phyloP scores from a whole-genome alignment of 2,329 filamentous ascomycete species.

The Calonectria hawksworthii region DNA sequence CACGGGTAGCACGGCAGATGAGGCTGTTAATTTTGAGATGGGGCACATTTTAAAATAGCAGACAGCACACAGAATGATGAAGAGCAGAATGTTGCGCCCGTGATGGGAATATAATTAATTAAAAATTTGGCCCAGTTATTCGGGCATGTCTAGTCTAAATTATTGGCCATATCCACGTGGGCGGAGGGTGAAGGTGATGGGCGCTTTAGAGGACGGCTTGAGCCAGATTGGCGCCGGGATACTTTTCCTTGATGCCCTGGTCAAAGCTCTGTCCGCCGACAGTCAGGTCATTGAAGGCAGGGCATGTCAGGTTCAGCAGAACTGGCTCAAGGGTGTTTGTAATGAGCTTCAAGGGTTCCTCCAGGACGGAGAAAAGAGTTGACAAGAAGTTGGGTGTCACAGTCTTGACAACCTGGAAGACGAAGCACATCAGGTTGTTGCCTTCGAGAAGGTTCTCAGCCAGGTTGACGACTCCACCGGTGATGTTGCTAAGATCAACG shows the following conservation, averaged over 20 bases:
- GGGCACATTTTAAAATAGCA: neutral
- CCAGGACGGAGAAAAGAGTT: conserved; percentile 17
- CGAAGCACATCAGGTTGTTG: conserved; percentile 61
- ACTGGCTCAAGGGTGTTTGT: conserved; percentile 19
- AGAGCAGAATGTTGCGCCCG: neutral
- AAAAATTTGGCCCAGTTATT: neutral
- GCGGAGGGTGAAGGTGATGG: neutral
- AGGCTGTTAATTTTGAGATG: neutral
- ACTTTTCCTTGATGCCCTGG: conserved; percentile 9
- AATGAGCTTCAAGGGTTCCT: conserved; percentile 18
- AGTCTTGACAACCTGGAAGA: conserved; percentile 53
- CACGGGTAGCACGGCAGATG: neutral
- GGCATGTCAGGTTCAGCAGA: conserved; percentile 17
- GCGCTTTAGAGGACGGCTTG: neutral
- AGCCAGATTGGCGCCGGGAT: conserved; percentile 17
- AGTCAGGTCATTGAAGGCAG: conserved; percentile 22
- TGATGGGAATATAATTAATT: neutral
- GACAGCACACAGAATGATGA: neutral
- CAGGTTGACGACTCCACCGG: conserved; percentile 59
- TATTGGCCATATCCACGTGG: neutral
- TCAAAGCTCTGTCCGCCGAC: conserved; percentile 24
- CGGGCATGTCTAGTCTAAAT: neutral
- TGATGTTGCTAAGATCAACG: conserved; percentile 58
- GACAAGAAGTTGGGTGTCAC: conserved; percentile 31
- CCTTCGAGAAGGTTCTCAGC: conserved; percentile 54